Base-by-base conservation (phyloP, 805 yeast species). In the Candida schatavii region DNA sequence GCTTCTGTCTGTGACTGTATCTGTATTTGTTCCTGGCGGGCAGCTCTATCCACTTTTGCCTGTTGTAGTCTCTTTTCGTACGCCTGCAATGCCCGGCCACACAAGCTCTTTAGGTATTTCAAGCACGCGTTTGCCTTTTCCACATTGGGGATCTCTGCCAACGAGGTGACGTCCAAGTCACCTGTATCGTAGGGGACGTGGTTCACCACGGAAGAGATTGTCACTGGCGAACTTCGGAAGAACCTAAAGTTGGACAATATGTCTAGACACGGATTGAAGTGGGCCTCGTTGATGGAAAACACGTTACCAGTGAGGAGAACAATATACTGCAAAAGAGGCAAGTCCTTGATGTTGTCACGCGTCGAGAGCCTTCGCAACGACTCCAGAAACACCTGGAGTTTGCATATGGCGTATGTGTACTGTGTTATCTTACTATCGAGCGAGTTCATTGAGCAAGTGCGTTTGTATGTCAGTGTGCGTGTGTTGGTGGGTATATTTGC, bases 391-490 rank as follows among this genome's bases (percentile, higher is more conserved):
- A 60, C 58, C 28, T 64, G 63, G 20, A 81, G 51, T 52, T 80
- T 81, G 42, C 61, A 54, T 2, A 74, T 62, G 7, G 80, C 76
- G 50, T 78, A 78, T 42, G 72, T 74, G 56, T 75, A 83, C 55
- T 83, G 86, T 3, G 83, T 57, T 18, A 80, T 66, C 46, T 74
- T 74, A 11, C 80, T 77, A 48, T 82, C 88, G 37, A 72, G 62
- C 2, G 76, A 63, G 49, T 74, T 77, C 43, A 79, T 38, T 33
- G n/a, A n/a, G n/a, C n/a, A n/a, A n/a, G n/a, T n/a, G n/a, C n/a
- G n/a, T n/a, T n/a, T n/a, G n/a, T n/a, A n/a, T n/a, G n/a, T n/a
- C n/a, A n/a, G n/a, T n/a, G n/a, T n/a, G n/a, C n/a, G n/a, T n/a
- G n/a, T n/a, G n/a, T n/a, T n/a, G n/a, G n/a, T n/a, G n/a, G n/a